Conservation (phyloP, 108 stramenopile species). For the Fragilariopsis cylindrus region DNA sequence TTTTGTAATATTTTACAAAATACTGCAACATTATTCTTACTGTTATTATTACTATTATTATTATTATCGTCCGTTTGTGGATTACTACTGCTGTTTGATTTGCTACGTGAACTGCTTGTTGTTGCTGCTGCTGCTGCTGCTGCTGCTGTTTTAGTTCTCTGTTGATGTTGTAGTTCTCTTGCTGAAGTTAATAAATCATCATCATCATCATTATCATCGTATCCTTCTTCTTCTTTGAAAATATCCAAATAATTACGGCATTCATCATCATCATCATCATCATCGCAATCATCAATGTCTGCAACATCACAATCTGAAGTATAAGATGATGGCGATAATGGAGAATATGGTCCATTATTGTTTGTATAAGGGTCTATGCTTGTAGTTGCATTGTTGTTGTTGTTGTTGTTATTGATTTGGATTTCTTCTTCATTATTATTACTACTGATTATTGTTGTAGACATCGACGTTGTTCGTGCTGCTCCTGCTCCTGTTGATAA, state of each 20-base stretch:
- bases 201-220: neutral
- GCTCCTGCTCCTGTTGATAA: constrained; percentile 1
- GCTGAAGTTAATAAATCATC: too few species aligned
- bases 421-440: neutral
- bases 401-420: too few species aligned
- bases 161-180: neutral
- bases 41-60: neutral
- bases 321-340: too few species aligned
- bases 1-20: constrained; percentile 22
- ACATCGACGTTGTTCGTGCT: neutral
- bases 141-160: neutral
- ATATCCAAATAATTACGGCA: neutral
- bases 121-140: neutral
- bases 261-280: neutral
- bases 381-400: neutral
- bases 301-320: neutral
- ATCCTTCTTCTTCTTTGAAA: neutral
- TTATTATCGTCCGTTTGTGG: neutral
- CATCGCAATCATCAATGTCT: neutral
- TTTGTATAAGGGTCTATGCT: neutral
- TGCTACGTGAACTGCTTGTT: neutral
- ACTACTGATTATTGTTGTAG: neutral
- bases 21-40: neutral
- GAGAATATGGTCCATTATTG: neutral
- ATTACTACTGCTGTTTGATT: constrained; percentile 1